These are phyloP conservation scores for Cynara cardunculus DNA, from an alignment of 129 eudicot genomes.

Conservation along the genomic window DNA sequence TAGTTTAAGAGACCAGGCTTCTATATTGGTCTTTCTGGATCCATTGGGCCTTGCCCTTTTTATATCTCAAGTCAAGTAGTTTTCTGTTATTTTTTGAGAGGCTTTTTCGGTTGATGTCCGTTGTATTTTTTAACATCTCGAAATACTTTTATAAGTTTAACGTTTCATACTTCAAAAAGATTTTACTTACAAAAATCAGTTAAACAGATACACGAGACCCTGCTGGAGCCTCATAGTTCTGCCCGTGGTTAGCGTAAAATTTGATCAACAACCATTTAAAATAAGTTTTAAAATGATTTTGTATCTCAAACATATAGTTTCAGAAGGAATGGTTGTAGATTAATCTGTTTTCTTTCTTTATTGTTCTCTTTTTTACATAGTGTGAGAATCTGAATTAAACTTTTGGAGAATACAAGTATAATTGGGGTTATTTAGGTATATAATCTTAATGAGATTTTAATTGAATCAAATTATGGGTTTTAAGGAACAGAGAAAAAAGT, in stretches of 20 bases:
- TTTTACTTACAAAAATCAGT: too few relatives aligned
- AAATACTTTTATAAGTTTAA: too few relatives aligned
- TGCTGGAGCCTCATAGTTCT: not conserved
- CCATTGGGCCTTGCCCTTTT: not conserved
- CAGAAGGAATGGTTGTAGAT: not conserved
- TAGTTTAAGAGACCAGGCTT: not conserved
- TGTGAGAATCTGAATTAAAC: not conserved
- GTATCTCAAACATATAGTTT: not conserved
- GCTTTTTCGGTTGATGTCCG: too few relatives aligned
- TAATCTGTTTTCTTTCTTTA: not conserved
- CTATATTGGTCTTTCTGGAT: not conserved
- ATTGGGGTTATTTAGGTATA: too few relatives aligned
- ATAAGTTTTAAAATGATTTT: too few relatives aligned
- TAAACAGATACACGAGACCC: not conserved
- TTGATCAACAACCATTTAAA: not conserved
- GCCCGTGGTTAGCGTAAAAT: not conserved
- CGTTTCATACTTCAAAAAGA: not conserved
- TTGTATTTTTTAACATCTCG: too few relatives aligned
- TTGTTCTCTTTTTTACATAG: too few relatives aligned
- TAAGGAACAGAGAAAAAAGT: too few relatives aligned
- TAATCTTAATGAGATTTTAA: not conserved
- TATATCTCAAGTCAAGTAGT: not conserved
- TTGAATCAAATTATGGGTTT: too few relatives aligned
- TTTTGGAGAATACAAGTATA: not conserved
- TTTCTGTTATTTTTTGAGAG: too few relatives aligned